phyloP scores from a whole-genome alignment of 2,329 filamentous ascomycete genomes.

The Talaromyces sp. region DNA sequence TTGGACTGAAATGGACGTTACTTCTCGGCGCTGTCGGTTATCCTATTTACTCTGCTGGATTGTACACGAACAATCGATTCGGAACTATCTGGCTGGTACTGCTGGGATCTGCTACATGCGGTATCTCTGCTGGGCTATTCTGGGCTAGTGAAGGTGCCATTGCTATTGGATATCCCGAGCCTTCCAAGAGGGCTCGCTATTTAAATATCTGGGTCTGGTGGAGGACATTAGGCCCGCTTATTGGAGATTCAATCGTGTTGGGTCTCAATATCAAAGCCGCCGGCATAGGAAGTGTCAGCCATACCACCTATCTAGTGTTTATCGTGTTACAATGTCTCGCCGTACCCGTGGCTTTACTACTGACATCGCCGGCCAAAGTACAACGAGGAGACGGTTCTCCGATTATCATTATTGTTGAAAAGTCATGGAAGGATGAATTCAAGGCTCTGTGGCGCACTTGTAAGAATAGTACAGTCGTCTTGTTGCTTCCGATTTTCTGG shows the following conservation, averaged over 20 bases:
- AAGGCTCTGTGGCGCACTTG: slow-evolving; percentile 34
- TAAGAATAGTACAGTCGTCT: slow-evolving; percentile 33
- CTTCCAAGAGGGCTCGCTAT: slow-evolving; percentile 46
- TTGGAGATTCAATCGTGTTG: slow-evolving; percentile 49
- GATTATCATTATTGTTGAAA: slow-evolving; percentile 37
- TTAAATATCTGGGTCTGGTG: slow-evolving; percentile 52
- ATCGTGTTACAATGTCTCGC: slow-evolving; percentile 40
- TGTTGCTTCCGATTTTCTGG: slow-evolving; percentile 46
- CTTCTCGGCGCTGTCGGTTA: slow-evolving; percentile 46
- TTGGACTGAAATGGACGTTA: slow-evolving; percentile 48
- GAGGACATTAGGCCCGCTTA: slow-evolving; percentile 48
- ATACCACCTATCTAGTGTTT: slow-evolving; percentile 44
- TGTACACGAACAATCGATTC: slow-evolving; percentile 44
- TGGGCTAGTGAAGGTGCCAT: slow-evolving; percentile 53
- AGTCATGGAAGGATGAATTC: slow-evolving; percentile 42
- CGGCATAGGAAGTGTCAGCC: slow-evolving; percentile 29
- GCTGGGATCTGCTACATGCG: slow-evolving; percentile 49
- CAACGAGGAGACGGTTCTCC: slow-evolving; percentile 41
- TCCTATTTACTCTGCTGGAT: slow-evolving; percentile 47
- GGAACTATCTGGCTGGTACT: slow-evolving; percentile 47
- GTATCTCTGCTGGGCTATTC: slow-evolving; percentile 49
- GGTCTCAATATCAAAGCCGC: slow-evolving; percentile 37
- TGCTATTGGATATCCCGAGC: slow-evolving; percentile 49
- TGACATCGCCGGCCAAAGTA: slow-evolving; percentile 43
- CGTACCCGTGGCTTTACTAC: slow-evolving; percentile 38